These are phyloP conservation scores for Phytopythium mirpurense DNA, from an alignment of 352 stramenopile species.

Conservation along the genomic window DNA sequence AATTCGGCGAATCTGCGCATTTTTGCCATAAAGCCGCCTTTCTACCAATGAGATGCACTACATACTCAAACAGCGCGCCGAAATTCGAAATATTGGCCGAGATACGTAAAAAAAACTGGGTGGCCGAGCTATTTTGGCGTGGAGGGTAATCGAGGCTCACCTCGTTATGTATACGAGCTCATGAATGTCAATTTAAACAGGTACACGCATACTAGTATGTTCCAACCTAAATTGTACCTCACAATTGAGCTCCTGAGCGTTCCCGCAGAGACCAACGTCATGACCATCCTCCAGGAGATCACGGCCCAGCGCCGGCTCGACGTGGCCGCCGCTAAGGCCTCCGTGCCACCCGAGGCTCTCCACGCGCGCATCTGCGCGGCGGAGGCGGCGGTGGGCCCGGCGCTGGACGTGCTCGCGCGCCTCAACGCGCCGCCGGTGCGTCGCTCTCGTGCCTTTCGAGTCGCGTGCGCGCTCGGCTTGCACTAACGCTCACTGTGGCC, in stretches of 20 bases:
- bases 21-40: too few relatives aligned
- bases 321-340: constrained; percentile 52
- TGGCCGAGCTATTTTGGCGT: too few relatives aligned
- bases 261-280: constrained; percentile 16
- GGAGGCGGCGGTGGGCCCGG: constrained; percentile 70
- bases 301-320: constrained; percentile 63
- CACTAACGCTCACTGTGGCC: constrained; percentile 6
- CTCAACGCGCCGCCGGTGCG: constrained; percentile 73
- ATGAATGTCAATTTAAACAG: constrained; percentile 8
- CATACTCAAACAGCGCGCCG: too few relatives aligned
- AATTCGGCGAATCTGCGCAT: too few relatives aligned
- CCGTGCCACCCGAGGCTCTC: constrained; percentile 44
- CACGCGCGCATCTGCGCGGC: constrained; percentile 68
- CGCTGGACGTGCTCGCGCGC: constrained; percentile 85
- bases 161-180: too few relatives aligned
- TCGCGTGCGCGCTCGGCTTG: not conserved
- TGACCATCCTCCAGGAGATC: constrained; percentile 81
- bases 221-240: too few relatives aligned
- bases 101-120: too few relatives aligned
- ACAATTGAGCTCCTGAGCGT: too few relatives aligned
- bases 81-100: too few relatives aligned
- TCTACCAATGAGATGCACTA: too few relatives aligned
- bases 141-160: too few relatives aligned
- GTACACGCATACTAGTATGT: not conserved
- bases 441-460: not conserved